Base-by-base conservation (phyloP, 208 protist species). In the Acanthamoeba castellanii region DNA sequence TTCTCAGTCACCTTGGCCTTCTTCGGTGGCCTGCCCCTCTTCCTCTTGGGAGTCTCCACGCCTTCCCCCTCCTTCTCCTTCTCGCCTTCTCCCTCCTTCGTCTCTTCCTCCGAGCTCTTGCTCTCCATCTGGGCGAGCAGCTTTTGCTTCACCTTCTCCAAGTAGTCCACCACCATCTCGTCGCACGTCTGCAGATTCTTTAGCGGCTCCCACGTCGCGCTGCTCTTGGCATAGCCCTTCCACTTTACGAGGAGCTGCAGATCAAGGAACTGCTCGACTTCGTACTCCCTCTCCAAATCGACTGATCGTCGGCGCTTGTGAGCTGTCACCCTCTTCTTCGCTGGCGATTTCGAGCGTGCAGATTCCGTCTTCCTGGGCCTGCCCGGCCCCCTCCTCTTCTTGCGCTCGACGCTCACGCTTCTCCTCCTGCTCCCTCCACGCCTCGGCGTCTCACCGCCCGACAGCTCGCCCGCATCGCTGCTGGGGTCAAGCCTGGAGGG, bases 161-260 rank as follows among this genome's bases (percentile, higher is more conserved):
- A 8, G 76, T 85, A 85, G 1, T 18, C 76, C 22, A 50, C n/a
- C 42, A 85, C 76, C 42, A 85, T 50, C 4, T 50, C 45, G 13
- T 50, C 45, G 42, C 76, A 85, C 18, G 45, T 34, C 32, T 57
- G 11, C 1, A 85, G 76, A 34, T 57, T 85, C 45, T 85, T 34
- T 9, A 85, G 32, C 4, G 76, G 76, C 45, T 85, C 76, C 76
- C 76, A 85, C 22, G 76, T 85, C 42, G 76, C 34, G 34, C 47
- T 50, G 45, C 76, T 85, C 76, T 85, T 85, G 76, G 76, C 13
- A 37, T 34, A 85, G 76, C 42, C 42, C 76, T 85, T 85, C 76
- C 76, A 85, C 76, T 85, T 85, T 20, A 85, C 76, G 27, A 59
- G 76, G 22, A 85, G 25, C 45, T 85, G 34, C 16, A 27, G 5